Conservation (phyloP, 148 eudicot genomes). For the Dysphania ambrosioides region DNA sequence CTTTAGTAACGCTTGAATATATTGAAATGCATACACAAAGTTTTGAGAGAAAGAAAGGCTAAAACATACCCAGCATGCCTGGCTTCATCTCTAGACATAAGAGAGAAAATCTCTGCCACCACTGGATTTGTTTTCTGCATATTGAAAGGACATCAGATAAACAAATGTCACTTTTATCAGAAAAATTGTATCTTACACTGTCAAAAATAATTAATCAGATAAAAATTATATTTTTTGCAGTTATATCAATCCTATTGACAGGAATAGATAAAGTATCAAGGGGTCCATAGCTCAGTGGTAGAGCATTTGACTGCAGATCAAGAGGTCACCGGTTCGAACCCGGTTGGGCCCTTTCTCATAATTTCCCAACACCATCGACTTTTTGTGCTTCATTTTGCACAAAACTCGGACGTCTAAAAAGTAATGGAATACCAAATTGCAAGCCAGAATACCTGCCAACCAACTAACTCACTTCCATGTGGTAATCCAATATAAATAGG, state of each 20-base stretch:
- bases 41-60: not conserved
- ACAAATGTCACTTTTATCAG: not conserved
- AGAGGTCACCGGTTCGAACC: conserved; percentile 36
- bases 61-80: conserved; percentile 91
- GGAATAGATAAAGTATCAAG: not conserved
- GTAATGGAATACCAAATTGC: too few species aligned
- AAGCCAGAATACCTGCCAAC: too few species aligned
- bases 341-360: conserved; percentile 25
- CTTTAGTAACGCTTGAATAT: not conserved
- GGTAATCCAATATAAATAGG: too few species aligned
- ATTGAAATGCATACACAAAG: not conserved
- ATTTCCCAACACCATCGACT: not conserved
- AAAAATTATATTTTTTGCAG: too few species aligned
- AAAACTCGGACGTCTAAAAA: too few species aligned
- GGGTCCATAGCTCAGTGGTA: conserved; percentile 38
- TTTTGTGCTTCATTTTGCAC: too few species aligned
- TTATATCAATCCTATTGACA: too few species aligned
- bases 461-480: too few species aligned
- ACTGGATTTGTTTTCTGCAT: conserved; percentile 97
- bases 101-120: conserved; percentile 99
- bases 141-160: not conserved
- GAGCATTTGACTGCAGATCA: conserved; percentile 41
- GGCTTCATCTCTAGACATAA: conserved; percentile 98
- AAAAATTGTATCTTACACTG: not conserved
- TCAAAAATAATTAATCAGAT: too few species aligned